Percentiles rank a stretch among this genome's conserved stretches.
Evolutionary conservation across 306 rosid species (phyloP).

Genomic region (Rosa chinensis): DNA sequence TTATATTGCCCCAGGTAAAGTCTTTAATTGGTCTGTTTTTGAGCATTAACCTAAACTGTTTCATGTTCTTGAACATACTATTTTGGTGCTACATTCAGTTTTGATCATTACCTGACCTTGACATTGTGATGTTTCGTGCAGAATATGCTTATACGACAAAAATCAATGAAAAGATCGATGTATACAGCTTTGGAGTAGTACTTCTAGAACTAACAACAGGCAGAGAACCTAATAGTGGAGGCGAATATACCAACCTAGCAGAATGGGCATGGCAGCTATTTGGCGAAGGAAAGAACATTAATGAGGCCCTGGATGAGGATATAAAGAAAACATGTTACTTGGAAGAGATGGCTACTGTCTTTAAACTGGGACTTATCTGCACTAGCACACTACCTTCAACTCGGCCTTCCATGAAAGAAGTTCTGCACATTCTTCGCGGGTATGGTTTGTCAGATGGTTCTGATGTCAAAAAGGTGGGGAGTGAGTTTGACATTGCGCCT

Average conservation of each 20-base stretch:
- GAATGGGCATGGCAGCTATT: constrained; percentile 73
- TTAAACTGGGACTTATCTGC: constrained; percentile 77
- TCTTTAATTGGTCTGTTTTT: background rate
- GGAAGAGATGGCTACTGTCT: constrained; percentile 57
- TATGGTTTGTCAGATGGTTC: constrained; percentile 32
- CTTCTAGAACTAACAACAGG: constrained; percentile 82
- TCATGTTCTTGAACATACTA: background rate
- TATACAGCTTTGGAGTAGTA: constrained; percentile 84
- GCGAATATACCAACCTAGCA: constrained; percentile 55
- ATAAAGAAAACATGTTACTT: constrained; percentile 44
- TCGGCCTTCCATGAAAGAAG: constrained; percentile 71
- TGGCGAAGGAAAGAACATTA: constrained; percentile 48
- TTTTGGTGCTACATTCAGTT: background rate
- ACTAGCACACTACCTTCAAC: constrained; percentile 58
- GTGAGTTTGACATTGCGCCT: constrained; percentile 54
- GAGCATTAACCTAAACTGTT: background rate
- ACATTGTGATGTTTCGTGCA: constrained; percentile 36
- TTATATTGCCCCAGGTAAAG: constrained; percentile 83
- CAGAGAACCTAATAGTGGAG: constrained; percentile 50
- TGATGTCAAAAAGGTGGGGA: constrained; percentile 31
- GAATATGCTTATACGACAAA: constrained; percentile 68
- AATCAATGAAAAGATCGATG: constrained; percentile 75
- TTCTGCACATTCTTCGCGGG: constrained; percentile 60
- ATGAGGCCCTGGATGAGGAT: constrained; percentile 55
- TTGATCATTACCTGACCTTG: background rate